phyloP scores from a whole-genome alignment of 225 moss, liverwort and hornwort species.

The Sphagnum tenellum region DNA sequence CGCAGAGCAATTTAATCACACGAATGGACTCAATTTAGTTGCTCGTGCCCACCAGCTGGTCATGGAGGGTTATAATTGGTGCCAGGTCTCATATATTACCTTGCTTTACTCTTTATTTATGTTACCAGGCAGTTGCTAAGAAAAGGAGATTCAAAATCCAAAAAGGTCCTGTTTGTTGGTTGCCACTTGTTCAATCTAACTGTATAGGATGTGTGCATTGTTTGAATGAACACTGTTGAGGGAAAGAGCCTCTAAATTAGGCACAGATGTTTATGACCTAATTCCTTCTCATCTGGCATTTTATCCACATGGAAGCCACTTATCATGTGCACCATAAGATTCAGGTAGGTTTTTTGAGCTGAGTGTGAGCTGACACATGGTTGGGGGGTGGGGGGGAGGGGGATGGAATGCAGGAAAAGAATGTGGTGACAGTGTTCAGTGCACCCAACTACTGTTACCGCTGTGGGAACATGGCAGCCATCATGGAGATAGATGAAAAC shows the following conservation, averaged over 20 bases:
- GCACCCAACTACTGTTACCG: constrained; percentile 99
- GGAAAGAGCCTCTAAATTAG: too few species aligned
- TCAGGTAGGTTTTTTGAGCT: neutral
- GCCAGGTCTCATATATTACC: constrained; percentile 46
- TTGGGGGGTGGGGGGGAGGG: neutral
- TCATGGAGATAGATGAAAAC: constrained; percentile 97
- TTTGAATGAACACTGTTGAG: too few species aligned
- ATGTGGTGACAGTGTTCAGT: constrained; percentile 97
- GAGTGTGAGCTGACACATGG: constrained; percentile 1
- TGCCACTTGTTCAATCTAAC: too few species aligned
- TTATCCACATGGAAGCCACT: too few species aligned
- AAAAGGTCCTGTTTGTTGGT: too few species aligned
- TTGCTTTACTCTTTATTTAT: too few species aligned
- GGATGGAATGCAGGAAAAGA: constrained; percentile 69
- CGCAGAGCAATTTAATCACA: constrained; percentile 97
- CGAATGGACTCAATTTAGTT: constrained; percentile 93
- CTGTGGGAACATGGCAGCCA: constrained; percentile 98
- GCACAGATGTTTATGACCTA: too few species aligned
- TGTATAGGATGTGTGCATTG: too few species aligned
- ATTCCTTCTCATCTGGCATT: too few species aligned
- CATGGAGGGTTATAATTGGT: constrained; percentile 99
- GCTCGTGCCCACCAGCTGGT: constrained; percentile 99
- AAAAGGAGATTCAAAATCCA: too few species aligned
- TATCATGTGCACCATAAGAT: too few species aligned
- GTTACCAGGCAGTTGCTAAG: too few species aligned